Evolutionary conservation across 768 basidiomycete species (phyloP), one percentile per base, ranked within the genome.

Genomic region (Dentipellis sp.): DNA sequence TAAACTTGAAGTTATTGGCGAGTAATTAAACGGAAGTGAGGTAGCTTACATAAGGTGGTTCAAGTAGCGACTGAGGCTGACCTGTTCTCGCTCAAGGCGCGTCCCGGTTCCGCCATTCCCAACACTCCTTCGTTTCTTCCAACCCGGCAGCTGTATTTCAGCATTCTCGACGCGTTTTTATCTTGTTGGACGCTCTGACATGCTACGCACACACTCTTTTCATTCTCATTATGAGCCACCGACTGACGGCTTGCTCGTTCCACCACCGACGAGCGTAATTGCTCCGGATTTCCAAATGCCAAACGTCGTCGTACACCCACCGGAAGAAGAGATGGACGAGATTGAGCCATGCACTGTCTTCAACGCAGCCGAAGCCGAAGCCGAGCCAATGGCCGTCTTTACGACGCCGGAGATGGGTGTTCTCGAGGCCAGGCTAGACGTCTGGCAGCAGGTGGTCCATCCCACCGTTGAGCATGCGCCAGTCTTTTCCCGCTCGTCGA

Each of bases 271-370:
- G n/a, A 66, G 69, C 10, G 55, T 63, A 22, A 56, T 65, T 37
- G 61, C 63, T 48, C 55, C 58, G 40, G n/a, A 55, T 21, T 38
- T 55, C n/a, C 61, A 57, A 36, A 59, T 69, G 49, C 72, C 72
- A 5, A 63, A 69, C 50, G 72, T 73, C 16, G 64, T 70, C 58
- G 68, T 73, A 14, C 66, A 66, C 23, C 70, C 72, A 8, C 72
- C 72, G 14, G 71, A 73, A 56, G 72, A 72, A 45, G 71, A 73
- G 54, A 69, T 69, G 39, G 61, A 62, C 4, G 62, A 65, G 10
- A 67, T 65, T 16, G 69, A 68, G 14, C 71, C 71, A 2, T 71
- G 62, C 56, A 67, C 65, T 47, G 69, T 66, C 36, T 72, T 70
- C 52, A 66, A 72, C 47, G 70, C 69, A 4, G 52, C 56, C 9